Evolutionary conservation across 805 yeast species (phyloP).

Genomic region (Wickerhamiella parazyma): DNA sequence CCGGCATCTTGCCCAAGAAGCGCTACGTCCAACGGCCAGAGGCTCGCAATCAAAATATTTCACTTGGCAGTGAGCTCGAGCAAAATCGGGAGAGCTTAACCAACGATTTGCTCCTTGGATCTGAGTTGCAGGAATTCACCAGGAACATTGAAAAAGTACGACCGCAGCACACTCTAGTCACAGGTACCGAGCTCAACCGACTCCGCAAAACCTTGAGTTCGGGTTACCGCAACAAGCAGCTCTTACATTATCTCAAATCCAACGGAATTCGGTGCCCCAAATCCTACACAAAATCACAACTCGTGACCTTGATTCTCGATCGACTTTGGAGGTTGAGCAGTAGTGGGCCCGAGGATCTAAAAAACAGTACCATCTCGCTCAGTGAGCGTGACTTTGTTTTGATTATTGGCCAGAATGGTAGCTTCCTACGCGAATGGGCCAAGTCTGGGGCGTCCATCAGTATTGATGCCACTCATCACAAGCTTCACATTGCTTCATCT

Average conservation of each 20-base stretch:
- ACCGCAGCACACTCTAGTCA: slow-evolving; percentile 8
- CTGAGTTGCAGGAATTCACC: not conserved
- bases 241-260: slow-evolving; percentile 7
- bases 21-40: not conserved
- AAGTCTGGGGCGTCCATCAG: slow-evolving; percentile 31
- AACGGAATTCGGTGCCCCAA: not conserved
- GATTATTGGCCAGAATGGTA: slow-evolving; percentile 30
- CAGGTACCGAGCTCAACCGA: slow-evolving; percentile 18
- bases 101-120: not conserved
- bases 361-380: slow-evolving; percentile 24
- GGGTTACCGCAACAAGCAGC: slow-evolving; percentile 22
- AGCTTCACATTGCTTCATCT: slow-evolving; percentile 31
- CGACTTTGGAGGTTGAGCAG: slow-evolving; percentile 26
- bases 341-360: not conserved
- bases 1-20: slow-evolving; percentile 4
- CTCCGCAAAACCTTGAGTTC: slow-evolving; percentile 17
- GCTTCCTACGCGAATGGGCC: slow-evolving; percentile 29
- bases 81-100: not conserved
- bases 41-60: not conserved
- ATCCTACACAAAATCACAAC: not conserved
- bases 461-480: slow-evolving; percentile 25
- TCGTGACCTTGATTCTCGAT: slow-evolving; percentile 20
- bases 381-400: slow-evolving; percentile 31
- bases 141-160: slow-evolving; percentile 1
- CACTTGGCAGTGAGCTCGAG: not conserved